Conservation (phyloP, 1,284 basidiomycete genomes). For the Anthracocystis walkeri region DNA sequence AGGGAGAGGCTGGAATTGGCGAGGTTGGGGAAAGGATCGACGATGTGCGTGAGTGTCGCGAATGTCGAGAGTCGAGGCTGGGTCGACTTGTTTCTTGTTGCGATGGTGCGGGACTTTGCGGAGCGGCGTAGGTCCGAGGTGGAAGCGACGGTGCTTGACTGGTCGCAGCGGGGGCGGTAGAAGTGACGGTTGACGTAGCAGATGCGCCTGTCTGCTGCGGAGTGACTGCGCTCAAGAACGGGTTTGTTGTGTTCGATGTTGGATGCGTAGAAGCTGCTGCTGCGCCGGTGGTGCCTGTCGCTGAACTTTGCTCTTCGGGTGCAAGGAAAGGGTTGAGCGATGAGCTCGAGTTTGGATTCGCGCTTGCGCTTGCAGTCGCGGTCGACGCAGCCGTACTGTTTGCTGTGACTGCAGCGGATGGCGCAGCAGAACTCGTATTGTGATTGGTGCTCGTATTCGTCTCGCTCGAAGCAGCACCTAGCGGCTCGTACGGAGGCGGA, state of each 20-base stretch:
- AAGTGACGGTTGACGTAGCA: not conserved
- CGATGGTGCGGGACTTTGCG: constrained; percentile 11
- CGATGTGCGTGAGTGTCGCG: constrained; percentile 23
- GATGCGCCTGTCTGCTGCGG: constrained; percentile 18
- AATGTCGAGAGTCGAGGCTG: constrained; percentile 39
- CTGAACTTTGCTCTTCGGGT: constrained; percentile 16
- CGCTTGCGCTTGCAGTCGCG: not conserved
- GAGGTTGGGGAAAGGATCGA: constrained; percentile 11
- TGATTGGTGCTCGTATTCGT: constrained; percentile 2
- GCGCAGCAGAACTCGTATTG: not conserved
- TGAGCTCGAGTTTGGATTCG: not conserved
- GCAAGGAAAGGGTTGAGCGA: constrained; percentile 35
- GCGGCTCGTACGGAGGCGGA: constrained; percentile 46
- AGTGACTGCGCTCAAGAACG: constrained; percentile 16
- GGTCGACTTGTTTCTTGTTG: constrained; percentile 18
- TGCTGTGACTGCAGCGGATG: not conserved
- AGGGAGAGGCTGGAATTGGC: constrained; percentile 11
- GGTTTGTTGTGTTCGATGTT: constrained; percentile 29
- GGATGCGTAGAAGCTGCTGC: not conserved
- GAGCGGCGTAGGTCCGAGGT: constrained; percentile 20
- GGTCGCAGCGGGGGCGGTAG: not conserved
- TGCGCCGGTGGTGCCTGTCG: not conserved
- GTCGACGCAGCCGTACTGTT: not conserved
- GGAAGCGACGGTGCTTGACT: constrained; percentile 20
- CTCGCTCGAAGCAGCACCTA: not conserved